These are phyloP conservation scores for Lagenaria siceraria DNA, from an alignment of 306 rosid genomes.

Conservation along the genomic window DNA sequence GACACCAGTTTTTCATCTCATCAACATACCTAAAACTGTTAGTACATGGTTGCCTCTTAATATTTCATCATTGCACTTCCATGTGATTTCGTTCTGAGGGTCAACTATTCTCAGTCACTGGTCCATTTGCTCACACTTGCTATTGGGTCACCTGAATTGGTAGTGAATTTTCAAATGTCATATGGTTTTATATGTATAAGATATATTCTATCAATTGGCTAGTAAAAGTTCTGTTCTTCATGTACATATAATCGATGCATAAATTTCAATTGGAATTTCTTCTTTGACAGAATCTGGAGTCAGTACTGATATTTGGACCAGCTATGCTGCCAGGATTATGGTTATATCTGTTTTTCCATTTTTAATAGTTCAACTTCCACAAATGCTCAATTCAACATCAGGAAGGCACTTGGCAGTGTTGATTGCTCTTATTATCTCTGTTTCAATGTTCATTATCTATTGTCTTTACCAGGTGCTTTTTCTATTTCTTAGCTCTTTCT, in stretches of 20 bases:
- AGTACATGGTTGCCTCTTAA: background rate
- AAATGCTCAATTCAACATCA: slow-evolving; percentile 52
- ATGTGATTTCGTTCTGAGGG: background rate
- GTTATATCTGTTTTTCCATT: slow-evolving; percentile 64
- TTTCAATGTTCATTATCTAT: slow-evolving; percentile 38
- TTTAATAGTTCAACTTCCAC: slow-evolving; percentile 78
- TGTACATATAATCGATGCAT: background rate
- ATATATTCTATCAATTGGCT: background rate
- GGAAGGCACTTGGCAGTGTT: slow-evolving; percentile 66
- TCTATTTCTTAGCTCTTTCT: background rate
- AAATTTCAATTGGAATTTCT: slow-evolving; percentile 8
- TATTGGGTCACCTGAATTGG: background rate
- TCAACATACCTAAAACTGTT: background rate
- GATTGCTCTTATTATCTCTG: slow-evolving; percentile 59
- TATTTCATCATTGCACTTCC: background rate
- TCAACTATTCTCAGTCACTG: background rate
- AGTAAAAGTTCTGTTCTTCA: background rate
- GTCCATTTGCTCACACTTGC: background rate
- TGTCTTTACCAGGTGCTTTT: slow-evolving; percentile 68
- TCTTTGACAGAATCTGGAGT: slow-evolving; percentile 77
- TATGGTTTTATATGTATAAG: background rate
- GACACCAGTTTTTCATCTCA: background rate
- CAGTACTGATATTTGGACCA: slow-evolving; percentile 91
- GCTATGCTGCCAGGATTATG: slow-evolving; percentile 82
- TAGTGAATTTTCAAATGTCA: background rate